Conservation (phyloP, 768 basidiomycete species). For the Harrya chromipes region DNA sequence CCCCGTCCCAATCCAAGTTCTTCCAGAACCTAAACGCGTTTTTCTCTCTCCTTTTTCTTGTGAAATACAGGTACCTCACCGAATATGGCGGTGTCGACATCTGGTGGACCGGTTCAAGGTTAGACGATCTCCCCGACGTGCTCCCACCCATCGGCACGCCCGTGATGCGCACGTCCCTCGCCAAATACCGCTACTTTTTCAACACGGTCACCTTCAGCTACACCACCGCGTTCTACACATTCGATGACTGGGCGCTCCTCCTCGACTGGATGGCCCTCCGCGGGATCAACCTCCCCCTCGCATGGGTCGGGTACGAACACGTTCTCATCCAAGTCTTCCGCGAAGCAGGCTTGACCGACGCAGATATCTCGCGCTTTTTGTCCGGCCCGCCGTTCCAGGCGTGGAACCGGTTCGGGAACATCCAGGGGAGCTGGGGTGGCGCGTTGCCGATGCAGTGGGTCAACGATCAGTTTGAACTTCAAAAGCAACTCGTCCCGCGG, state of each 20-base stretch:
- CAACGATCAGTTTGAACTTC: conserved; percentile 36
- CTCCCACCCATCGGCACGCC: conserved; percentile 32
- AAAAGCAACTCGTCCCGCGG: conserved; percentile 35
- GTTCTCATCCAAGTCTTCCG: conserved; percentile 35
- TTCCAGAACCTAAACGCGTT: neutral
- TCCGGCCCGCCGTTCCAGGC: conserved; percentile 41
- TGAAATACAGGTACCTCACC: conserved; percentile 32
- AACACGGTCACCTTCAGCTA: conserved; percentile 44
- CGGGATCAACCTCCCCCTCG: conserved; percentile 41
- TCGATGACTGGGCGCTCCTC: conserved; percentile 38
- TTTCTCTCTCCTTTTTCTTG: too few species aligned
- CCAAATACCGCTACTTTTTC: conserved; percentile 40
- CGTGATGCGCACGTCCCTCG: conserved; percentile 33
- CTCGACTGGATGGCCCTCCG: conserved; percentile 42
- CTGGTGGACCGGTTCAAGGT: conserved; percentile 43
- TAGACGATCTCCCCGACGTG: conserved; percentile 27
- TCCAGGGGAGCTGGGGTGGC: conserved; percentile 40
- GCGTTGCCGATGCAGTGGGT: conserved; percentile 37
- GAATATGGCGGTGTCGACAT: conserved; percentile 38
- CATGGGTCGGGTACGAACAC: conserved; percentile 42
- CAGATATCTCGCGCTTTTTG: conserved; percentile 34
- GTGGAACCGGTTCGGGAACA: conserved; percentile 44
- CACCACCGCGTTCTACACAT: conserved; percentile 39
- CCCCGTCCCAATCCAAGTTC: too few species aligned
- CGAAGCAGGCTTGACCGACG: conserved; percentile 36